These are phyloP conservation scores for Pilatotrama ljubarskyi DNA, from an alignment of 768 basidiomycete species.

Conservation along the genomic window DNA sequence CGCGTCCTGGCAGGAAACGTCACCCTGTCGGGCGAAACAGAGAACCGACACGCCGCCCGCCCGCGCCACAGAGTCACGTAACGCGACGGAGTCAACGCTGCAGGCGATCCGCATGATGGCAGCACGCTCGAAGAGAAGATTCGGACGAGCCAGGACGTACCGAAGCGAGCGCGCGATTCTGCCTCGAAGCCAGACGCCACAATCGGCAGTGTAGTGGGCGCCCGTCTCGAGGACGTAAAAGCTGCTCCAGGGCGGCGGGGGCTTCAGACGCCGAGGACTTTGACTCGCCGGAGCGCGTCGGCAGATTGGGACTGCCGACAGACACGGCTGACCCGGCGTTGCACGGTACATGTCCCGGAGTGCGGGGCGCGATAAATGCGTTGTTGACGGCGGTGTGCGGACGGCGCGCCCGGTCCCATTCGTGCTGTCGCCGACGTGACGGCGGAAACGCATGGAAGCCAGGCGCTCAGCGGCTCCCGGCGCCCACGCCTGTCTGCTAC, in stretches of 20 bases:
- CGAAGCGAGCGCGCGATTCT: background rate
- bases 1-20: background rate
- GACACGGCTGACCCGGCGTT: background rate
- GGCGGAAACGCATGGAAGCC: slow-evolving; percentile 10
- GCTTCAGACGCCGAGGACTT: background rate
- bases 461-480: slow-evolving; percentile 4
- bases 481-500: background rate
- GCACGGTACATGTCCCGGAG: background rate
- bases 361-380: background rate
- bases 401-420: slow-evolving; percentile 8
- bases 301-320: background rate
- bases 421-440: slow-evolving; percentile 10
- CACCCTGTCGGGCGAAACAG: background rate
- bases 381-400: background rate
- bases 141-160: background rate
- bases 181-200: background rate
- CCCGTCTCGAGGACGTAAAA: background rate
- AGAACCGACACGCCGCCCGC: background rate
- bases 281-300: background rate
- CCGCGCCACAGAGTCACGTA: background rate
- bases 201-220: background rate
- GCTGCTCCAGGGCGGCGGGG: background rate
- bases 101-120: background rate
- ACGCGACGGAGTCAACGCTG: background rate
- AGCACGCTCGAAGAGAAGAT: background rate